These are phyloP conservation scores for Phylloboletellus chloephorus DNA, from an alignment of 1,284 basidiomycete genomes.

Conservation along the genomic window DNA sequence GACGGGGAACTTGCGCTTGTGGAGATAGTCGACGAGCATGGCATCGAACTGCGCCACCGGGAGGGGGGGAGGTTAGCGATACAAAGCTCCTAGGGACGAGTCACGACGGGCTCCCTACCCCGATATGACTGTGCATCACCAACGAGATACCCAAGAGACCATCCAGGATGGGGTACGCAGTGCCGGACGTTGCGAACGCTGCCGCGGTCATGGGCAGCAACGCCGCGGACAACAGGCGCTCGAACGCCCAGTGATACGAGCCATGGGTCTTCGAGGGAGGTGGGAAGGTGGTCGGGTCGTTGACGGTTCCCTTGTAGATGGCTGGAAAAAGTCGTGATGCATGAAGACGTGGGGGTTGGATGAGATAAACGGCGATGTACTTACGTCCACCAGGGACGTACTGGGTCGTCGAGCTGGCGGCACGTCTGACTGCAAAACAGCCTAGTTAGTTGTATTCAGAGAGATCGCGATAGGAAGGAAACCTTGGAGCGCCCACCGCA, in stretches of 20 bases:
- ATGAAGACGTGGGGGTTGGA: constrained; percentile 1
- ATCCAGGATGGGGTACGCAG: constrained; percentile 79
- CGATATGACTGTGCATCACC: constrained; percentile 93
- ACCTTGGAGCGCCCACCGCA: constrained; percentile 37
- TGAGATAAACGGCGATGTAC: constrained; percentile 29
- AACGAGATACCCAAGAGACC: constrained; percentile 83
- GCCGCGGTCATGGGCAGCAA: constrained; percentile 86
- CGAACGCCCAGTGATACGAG: constrained; percentile 97
- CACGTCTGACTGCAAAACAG: constrained; percentile 33
- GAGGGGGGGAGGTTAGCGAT: neutral
- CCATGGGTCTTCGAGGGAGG: constrained; percentile 78
- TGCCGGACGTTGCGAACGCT: constrained; percentile 69
- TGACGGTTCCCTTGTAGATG: constrained; percentile 90
- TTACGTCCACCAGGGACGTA: constrained; percentile 70
- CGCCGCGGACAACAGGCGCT: constrained; percentile 82
- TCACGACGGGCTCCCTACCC: constrained; percentile 46
- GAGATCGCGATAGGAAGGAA: constrained; percentile 6
- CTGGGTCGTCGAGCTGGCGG: constrained; percentile 27
- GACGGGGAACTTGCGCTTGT: constrained; percentile 87
- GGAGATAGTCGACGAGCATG: constrained; percentile 83
- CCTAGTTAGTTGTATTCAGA: constrained; percentile 3
- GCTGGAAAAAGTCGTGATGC: constrained; percentile 43
- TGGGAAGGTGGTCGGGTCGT: constrained; percentile 91
- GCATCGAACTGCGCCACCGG: constrained; percentile 57
- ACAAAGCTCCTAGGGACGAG: neutral